Base-by-base conservation (phyloP, 768 basidiomycete genomes). In the Lentinus tigrinus region DNA sequence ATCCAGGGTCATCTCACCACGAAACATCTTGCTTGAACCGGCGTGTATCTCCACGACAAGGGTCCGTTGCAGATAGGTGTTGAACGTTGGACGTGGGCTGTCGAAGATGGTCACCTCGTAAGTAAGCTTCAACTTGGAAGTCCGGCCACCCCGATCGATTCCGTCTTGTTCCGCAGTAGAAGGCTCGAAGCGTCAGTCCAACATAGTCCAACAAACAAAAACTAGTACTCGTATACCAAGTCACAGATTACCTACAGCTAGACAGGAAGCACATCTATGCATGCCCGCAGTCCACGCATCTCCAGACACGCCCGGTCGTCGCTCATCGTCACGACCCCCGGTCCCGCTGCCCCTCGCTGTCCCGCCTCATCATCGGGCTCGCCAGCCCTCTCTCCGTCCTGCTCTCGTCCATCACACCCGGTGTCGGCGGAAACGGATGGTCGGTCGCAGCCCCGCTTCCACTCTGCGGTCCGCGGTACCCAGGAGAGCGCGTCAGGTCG, bases 351-450 rank as follows among this genome's bases (percentile, higher is more conserved):
- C 67, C 67, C 49, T 72, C 69, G 56, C 70, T 69, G 48, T 72
- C 74, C 51, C 74, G 71, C 57, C 87, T 77, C 73, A 88, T 69
- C 62, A 84, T 77, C 6, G 88, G 88, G 66, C 85, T 89, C 47
- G 79, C 74, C 38, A 89, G 61, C 38, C 88, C 86, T n/a, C 85
- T 73, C 69, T 85, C 88, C 21, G 75, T 75, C 65, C 87, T 73
- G 64, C 81, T 85, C 65, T 78, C 81, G 56, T 83, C 80, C 47
- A 77, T 69, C 2, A 46, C 54, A 27, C 53, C 63, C 28, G 57
- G 63, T 14, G 65, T 63, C 50, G 24, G 68, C 77, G 58, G 81
- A 67, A 63, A 81, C 79, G 19, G 81, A 71, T 68, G 80, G 78
- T 47, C 78, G 73, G 63, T 63, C 51, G 75, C 51, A 5, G 63